These are phyloP conservation scores for Papilionanthe hybrid DNA, from an alignment of 116 monocot genomes.

Conservation along the genomic window DNA sequence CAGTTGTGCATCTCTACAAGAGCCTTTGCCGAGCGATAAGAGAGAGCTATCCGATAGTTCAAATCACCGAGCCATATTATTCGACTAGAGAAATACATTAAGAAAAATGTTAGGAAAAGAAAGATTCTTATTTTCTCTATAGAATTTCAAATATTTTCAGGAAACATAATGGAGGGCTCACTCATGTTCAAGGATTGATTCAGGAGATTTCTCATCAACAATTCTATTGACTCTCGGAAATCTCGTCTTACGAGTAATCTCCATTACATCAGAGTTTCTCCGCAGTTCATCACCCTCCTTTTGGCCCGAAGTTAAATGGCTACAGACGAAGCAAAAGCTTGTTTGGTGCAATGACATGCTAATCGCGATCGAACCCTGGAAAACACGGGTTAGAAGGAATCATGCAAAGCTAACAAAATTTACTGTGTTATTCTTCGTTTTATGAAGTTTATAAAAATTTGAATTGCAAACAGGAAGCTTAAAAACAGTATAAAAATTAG, in stretches of 20 bases:
- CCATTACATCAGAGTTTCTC: conserved; percentile 67
- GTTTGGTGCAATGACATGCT: conserved; percentile 70
- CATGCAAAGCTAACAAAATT: background rate
- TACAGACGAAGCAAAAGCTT: conserved; percentile 71
- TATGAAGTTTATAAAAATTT: too few relatives aligned
- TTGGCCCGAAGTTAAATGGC: conserved; percentile 66
- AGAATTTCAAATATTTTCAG: background rate
- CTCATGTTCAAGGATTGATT: conserved; percentile 68
- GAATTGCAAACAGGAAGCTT: too few relatives aligned
- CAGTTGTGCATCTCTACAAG: conserved; percentile 70
- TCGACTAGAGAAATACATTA: conserved; percentile 30
- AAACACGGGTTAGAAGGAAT: background rate
- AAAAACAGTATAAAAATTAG: too few relatives aligned
- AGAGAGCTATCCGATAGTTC: conserved; percentile 70
- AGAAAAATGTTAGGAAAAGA: background rate
- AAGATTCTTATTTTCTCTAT: background rate
- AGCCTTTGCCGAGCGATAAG: conserved; percentile 57
- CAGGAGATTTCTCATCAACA: conserved; percentile 48
- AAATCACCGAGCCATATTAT: conserved; percentile 76
- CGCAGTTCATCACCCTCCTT: conserved; percentile 68
- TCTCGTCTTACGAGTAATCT: conserved; percentile 60
- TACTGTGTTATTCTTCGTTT: background rate
- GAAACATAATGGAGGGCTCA: conserved; percentile 13
- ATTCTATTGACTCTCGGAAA: conserved; percentile 46
- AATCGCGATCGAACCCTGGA: conserved; percentile 70